A percentile compares a stretch with the other conserved stretches of the same genome.
Evolutionary conservation across 1,284 basidiomycete species (phyloP).

Genomic region (Entoloma clypeatum): DNA sequence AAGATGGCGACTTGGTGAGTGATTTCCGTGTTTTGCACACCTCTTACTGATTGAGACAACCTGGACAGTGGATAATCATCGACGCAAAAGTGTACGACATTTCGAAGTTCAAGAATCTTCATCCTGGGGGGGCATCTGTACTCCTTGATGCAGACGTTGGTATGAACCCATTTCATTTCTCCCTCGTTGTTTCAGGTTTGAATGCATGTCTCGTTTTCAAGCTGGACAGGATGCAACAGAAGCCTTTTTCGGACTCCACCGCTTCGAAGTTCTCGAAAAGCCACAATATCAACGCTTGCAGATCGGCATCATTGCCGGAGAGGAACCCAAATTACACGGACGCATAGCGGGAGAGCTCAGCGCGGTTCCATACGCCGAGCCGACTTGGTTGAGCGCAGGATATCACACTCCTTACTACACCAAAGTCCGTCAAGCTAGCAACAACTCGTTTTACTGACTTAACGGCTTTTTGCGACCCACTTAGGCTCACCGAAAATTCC

Average conservation of each 20-base stretch:
- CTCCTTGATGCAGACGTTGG: slow-evolving; percentile 72
- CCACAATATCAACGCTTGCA: slow-evolving; percentile 67
- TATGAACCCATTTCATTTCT: slow-evolving; percentile 22
- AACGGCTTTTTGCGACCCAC: too few relatives aligned
- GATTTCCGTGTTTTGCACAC: neutral
- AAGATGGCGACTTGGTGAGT: slow-evolving; percentile 32
- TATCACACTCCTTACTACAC: slow-evolving; percentile 75
- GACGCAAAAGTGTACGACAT: slow-evolving; percentile 83
- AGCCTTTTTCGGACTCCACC: slow-evolving; percentile 74
- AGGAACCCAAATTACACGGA: slow-evolving; percentile 47
- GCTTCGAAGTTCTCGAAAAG: slow-evolving; percentile 68
- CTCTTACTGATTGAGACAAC: neutral
- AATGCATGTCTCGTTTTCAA: slow-evolving; percentile 14
- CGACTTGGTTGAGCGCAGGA: slow-evolving; percentile 65
- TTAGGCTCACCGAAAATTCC: slow-evolving; percentile 42
- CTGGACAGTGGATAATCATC: slow-evolving; percentile 71
- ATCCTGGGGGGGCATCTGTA: slow-evolving; percentile 79
- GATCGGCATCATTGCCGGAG: slow-evolving; percentile 60
- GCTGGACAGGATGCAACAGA: slow-evolving; percentile 75
- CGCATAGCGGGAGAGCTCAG: slow-evolving; percentile 51
- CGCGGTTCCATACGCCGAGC: slow-evolving; percentile 74
- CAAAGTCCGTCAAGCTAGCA: slow-evolving; percentile 36
- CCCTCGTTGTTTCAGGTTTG: neutral
- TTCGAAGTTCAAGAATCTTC: slow-evolving; percentile 72
- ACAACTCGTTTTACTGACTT: neutral